Evolutionary conservation across 169 alveolate genomes (phyloP), one percentile per base, ranked within the genome.

Genomic region (Plasmodium vivax): DNA sequence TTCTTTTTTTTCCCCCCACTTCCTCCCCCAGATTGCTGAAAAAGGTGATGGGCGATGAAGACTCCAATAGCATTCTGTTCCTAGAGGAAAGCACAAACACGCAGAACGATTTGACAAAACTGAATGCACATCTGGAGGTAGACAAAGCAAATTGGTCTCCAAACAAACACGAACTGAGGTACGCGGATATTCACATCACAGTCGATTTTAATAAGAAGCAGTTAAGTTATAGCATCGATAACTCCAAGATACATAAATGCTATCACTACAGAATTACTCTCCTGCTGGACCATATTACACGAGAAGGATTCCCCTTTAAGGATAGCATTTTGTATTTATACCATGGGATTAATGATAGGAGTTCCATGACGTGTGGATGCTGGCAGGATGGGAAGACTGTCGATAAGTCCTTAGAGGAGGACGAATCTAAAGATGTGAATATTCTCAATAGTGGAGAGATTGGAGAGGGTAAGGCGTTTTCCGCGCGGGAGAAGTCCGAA

Each of bases 231-330:
- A 90, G 84, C 32, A 41, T 90, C 62, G 94, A 90, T 19, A 80
- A 90, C 19, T 80, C 94, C 1, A 90, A 90, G 32, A 38, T 90
- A 10, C 94, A 90, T 81, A 90, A 90, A 90, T 90, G 94, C 74
- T 58, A 90, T 62, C 74, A 81, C 74, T 80, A 38, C 16, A 90
- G 74, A 80, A 79, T 90, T 68, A 90, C 71, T 8, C 45, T 36
- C n/a, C 16, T 51, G 10, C 38, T 90, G 54, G 83, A 90, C 73
- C 73, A 80, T 79, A 80, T 79, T 73, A 81, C 41, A 36, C 75
- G 82, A 68, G 83, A 74, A 81, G 51, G 30, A 32, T 36, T 90
- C 36, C 45, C 72, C 45, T 90, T 90, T 80, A 79, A 71, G 36
- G 94, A 90, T 19, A 90, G 92, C 47, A 71, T 90, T 80, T 62